Base-by-base conservation (phyloP, 1,139 yeast genomes). In the Candida neerlandica region DNA sequence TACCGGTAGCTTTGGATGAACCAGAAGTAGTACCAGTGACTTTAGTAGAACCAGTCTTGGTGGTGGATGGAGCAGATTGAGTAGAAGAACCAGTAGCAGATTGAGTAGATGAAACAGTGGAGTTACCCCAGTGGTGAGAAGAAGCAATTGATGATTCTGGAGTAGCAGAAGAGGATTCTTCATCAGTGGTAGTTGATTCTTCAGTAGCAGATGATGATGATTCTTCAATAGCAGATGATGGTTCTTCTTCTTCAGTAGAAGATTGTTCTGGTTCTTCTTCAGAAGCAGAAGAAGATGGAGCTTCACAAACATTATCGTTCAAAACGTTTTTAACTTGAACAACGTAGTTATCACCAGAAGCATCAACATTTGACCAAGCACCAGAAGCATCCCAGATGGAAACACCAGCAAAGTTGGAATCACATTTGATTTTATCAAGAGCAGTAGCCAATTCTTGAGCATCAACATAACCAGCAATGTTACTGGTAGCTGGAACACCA, bases 351-450 rank as follows among this genome's bases (percentile, higher is more conserved):
- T 53, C 45, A 42, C 56, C 56, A 18, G 49, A 32, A 18, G 18
- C 43, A 43, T 75, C 71, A 27, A 61, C 65, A 62, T 89, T 89
- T 19, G 77, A 62, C 63, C 75, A 80, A n/a, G 87, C 91, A 67
- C 86, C 90, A 46, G 94, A 86, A 45, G 96, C 97, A 67, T 91
- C 97, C 97, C 97, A 91, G 50, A 90, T 69, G 72, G 89, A 84
- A 57, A 91, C 78, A 65, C 97, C 97, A 55, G 95, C 97, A 62
- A 91, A 89, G 56, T 64, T 59, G 48, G 78, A 63, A 43, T 71
- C 67, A 47, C 71, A 60, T 46, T 75, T 69, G 50, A 84, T 74
- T 5, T 65, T 53, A 7, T 65, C 59, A 45, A 82, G 64, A 37
- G 52, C 45, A 29, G 40, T 18, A n/a, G 52, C 50, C 43, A 56